Base-by-base conservation (phyloP, 2,329 filamentous ascomycete genomes). In the Ophiostoma montium region DNA sequence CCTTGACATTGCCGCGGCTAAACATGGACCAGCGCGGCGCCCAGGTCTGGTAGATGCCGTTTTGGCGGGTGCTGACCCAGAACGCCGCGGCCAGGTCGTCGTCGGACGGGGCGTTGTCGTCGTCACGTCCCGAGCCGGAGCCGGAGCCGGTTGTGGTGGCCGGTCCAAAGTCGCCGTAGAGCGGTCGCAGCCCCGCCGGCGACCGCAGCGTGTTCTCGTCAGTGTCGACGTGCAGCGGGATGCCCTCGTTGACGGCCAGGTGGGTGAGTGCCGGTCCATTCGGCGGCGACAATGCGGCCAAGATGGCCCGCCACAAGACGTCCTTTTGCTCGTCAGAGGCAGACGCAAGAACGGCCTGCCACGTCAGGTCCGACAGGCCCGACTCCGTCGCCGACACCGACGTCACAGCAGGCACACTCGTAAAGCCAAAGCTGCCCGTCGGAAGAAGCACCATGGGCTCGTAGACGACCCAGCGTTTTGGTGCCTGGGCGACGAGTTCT, bases 1-100 rank as follows among this genome's bases (percentile, higher is more conserved):
- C 90, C 46, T 80, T 84, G 52, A 95, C 71, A 63, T 95, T 96
- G 3, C 90, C 89, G 1, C 88, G 76, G 54, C 83, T 88, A 63
- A 96, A 96, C 89, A 95, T 95, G 23, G 88, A 94, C 71, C 87
- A 89, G 1, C 81, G 66, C 13, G 90, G 90, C 1, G 88, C 84
- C 89, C 89, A 96, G 2, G 75, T 81, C 67, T 96, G 90, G 33
- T 69, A 65, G 51, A 96, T 84, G 2, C 82, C 84, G 59, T 87
- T 86, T 61, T 95, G 88, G 47, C 73, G 77, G 5, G 83, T 81
- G 12, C 72, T 75, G 1, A 84, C 84, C 90, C 90, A 96, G 54
- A 94, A 77, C 0, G 87, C 82, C 1, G 62, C 51, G 1, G 69
- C 61, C 51, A 94, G 84, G 59, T 90, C 82, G 1, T 58, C 47